Evolutionary conservation across 305 asterid species (phyloP).

Genomic region (Fraxinus dipetala): DNA sequence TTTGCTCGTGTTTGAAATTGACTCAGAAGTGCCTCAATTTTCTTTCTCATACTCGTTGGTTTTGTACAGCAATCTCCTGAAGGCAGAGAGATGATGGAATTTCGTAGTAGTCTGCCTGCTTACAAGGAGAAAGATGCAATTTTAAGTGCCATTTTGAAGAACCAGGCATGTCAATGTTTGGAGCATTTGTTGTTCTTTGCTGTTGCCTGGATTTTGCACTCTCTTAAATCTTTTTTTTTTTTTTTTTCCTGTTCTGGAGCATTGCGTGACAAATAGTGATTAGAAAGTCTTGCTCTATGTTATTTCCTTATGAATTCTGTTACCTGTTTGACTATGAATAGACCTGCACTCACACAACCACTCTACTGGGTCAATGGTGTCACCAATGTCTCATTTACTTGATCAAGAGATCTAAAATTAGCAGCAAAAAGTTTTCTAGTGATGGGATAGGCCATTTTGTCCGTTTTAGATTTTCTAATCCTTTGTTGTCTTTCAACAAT

Average conservation of each 20-base stretch:
- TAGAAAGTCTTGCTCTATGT: neutral
- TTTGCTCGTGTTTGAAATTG: slow-evolving; percentile 18
- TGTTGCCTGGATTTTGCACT: slow-evolving; percentile 19
- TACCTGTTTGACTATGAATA: slow-evolving; percentile 3
- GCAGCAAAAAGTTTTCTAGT: slow-evolving; percentile 1
- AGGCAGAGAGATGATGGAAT: slow-evolving; percentile 72
- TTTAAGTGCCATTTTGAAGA: slow-evolving; percentile 65
- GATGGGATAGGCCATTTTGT: slow-evolving; percentile 1
- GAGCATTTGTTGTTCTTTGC: slow-evolving; percentile 19
- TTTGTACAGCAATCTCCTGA: slow-evolving; percentile 63
- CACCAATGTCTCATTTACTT: slow-evolving; percentile 7
- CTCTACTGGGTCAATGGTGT: slow-evolving; percentile 11
- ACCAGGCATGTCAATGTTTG: slow-evolving; percentile 58
- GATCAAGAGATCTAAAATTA: neutral
- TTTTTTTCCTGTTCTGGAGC: neutral
- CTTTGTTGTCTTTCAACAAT: slow-evolving; percentile 5
- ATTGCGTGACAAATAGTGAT: slow-evolving; percentile 1
- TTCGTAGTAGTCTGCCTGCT: slow-evolving; percentile 78
- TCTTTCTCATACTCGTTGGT: slow-evolving; percentile 7
- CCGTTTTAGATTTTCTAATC: neutral
- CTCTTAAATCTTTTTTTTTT: slow-evolving; percentile 10
- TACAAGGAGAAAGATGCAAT: slow-evolving; percentile 75
- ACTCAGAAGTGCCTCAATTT: slow-evolving; percentile 14
- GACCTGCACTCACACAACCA: slow-evolving; percentile 1
- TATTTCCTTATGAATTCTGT: slow-evolving; percentile 8